Conservation (phyloP, 2,329 filamentous ascomycete genomes). For the Helotiales sp. region DNA sequence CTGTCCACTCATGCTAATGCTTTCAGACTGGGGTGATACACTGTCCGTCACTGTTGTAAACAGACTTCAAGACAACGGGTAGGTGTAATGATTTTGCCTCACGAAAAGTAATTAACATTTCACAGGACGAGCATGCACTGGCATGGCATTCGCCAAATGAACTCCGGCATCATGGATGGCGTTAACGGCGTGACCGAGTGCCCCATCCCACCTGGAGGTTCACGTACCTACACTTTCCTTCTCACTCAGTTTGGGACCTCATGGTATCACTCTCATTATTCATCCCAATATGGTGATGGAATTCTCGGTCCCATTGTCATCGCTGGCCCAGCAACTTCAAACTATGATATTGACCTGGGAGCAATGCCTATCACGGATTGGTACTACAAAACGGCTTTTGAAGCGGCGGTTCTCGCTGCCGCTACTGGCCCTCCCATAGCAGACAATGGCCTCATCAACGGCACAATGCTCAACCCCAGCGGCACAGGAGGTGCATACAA, state of each 20-base stretch:
- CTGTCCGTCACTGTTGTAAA: slow-evolving; percentile 68
- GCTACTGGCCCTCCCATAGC: slow-evolving; percentile 23
- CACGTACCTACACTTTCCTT: slow-evolving; percentile 24
- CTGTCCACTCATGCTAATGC: background rate
- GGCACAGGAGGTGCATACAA: slow-evolving; percentile 23
- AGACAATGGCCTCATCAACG: slow-evolving; percentile 28
- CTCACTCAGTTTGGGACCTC: slow-evolving; percentile 44
- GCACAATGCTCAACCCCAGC: slow-evolving; percentile 1
- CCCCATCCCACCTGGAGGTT: slow-evolving; percentile 53
- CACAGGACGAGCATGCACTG: slow-evolving; percentile 42
- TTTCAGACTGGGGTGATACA: slow-evolving; percentile 32
- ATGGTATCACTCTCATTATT: slow-evolving; percentile 63
- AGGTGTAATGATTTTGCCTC: slow-evolving; percentile 31
- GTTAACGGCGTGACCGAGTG: slow-evolving; percentile 57
- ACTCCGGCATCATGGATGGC: slow-evolving; percentile 44
- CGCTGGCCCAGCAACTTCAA: slow-evolving; percentile 53
- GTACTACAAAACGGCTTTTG: slow-evolving; percentile 16
- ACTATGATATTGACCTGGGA: slow-evolving; percentile 64
- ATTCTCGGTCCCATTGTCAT: slow-evolving; percentile 59
- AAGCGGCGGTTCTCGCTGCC: slow-evolving; percentile 12
- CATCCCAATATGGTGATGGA: slow-evolving; percentile 47
- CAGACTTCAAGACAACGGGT: slow-evolving; percentile 49
- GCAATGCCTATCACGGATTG: slow-evolving; percentile 30
- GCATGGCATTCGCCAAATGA: slow-evolving; percentile 48
- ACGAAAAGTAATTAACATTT: slow-evolving; percentile 12